These are phyloP conservation scores for Periconia sp. DNA, from an alignment of 2,329 filamentous ascomycete genomes.

Conservation along the genomic window DNA sequence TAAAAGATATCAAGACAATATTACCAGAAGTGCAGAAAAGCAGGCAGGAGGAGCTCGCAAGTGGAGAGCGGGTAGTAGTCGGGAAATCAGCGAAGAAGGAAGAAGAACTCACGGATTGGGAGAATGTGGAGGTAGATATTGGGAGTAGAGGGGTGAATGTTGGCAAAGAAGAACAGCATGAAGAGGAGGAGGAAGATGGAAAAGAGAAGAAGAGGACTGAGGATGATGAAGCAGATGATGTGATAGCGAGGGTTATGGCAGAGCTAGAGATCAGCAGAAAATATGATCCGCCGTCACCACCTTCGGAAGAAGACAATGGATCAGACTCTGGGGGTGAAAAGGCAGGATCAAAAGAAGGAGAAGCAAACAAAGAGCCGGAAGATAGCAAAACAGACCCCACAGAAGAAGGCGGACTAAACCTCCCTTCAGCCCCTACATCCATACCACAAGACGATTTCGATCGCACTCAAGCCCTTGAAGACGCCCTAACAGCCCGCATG, in stretches of 20 bases:
- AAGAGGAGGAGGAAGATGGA: conserved; percentile 21
- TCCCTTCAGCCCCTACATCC: conserved; percentile 53
- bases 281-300: conserved; percentile 36
- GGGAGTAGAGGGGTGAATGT: conserved; percentile 26
- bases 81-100: conserved; percentile 11
- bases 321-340: conserved; percentile 11
- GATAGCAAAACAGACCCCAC: not conserved
- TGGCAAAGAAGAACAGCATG: conserved; percentile 19
- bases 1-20: conserved; percentile 50
- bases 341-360: not conserved
- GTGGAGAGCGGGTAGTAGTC: conserved; percentile 16
- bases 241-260: conserved; percentile 54
- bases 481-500: conserved; percentile 53
- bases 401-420: conserved; percentile 20
- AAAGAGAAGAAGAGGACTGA: conserved; percentile 35
- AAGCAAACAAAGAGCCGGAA: conserved; percentile 2
- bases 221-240: conserved; percentile 52
- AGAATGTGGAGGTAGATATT: conserved; percentile 39
- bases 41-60: conserved; percentile 5
- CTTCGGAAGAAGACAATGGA: conserved; percentile 21
- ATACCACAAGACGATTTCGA: conserved; percentile 33
- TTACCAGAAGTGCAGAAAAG: conserved; percentile 41
- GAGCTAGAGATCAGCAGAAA: conserved; percentile 53
- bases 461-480: conserved; percentile 46
- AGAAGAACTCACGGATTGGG: conserved; percentile 36